A percentile compares a stretch with the other conserved stretches of the same genome.
These are phyloP conservation scores for Cicer judaicum DNA, from an alignment of 306 rosid species.

Conservation along the genomic window DNA sequence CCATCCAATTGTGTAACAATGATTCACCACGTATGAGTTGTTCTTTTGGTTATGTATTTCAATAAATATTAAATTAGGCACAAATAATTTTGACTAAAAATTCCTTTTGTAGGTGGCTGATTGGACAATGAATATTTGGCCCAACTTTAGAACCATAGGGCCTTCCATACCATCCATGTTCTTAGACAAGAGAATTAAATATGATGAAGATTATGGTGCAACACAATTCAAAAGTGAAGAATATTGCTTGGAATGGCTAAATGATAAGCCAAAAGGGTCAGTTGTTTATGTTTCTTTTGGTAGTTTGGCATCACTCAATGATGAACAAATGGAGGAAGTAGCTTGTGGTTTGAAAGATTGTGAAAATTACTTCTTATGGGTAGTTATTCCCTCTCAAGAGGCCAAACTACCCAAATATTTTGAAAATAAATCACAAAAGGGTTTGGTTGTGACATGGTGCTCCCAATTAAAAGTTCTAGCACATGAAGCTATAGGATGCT, in stretches of 20 bases:
- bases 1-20: no score
- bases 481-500: conserved; percentile 38
- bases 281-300: conserved; percentile 46
- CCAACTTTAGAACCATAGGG: conserved; percentile 49
- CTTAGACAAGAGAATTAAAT: conserved; percentile 47
- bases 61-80: no score
- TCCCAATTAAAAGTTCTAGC: conserved; percentile 39
- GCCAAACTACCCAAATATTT: conserved; percentile 41
- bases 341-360: conserved; percentile 30
- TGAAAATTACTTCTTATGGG: conserved; percentile 43
- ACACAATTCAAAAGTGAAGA: conserved; percentile 44
- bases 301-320: conserved; percentile 2
- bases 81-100: background rate
- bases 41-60: no score
- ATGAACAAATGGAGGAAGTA: conserved; percentile 40
- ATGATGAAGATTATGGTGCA: conserved; percentile 45
- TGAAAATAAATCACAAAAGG: conserved; percentile 34
- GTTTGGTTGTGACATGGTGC: conserved; percentile 44
- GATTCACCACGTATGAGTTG: no score
- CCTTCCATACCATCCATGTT: conserved; percentile 53
- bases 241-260: conserved; percentile 47
- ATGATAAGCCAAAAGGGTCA: conserved; percentile 42
- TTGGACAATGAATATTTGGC: conserved; percentile 48
- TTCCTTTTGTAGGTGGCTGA: conserved; percentile 30
- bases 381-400: conserved; percentile 33